Evolutionary conservation across 179 eudicot genomes (phyloP), one percentile per base, ranked within the genome.

Genomic region (Drosera spatulata): DNA sequence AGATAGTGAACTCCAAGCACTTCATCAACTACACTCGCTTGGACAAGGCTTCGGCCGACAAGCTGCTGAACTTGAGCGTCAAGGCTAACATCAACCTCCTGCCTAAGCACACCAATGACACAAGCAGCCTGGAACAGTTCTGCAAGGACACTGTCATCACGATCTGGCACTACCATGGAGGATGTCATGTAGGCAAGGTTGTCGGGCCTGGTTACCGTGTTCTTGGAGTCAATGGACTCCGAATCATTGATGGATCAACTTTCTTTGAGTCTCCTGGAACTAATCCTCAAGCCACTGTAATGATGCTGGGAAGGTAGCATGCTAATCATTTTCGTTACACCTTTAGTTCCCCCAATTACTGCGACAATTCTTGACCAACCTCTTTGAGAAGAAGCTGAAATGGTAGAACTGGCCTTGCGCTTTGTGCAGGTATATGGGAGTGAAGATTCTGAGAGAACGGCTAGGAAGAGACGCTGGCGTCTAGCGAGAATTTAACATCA

Each of bases 131-230:
- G 12, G 83, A 90, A 66, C 97, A 94, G 77, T 94, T 85, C 53
- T 94, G 99, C 61, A 90, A 71, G 66, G 97, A 94, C 70, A 90
- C 91, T 10, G 91, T 90, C 2, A 76, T 78, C 53, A 86, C 99
- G n/a, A 90, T 94, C 39, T 94, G 99, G 99, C 99, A 94, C 58
- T 94, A 94, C 69, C 99, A 94, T 62, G 99, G 99, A 0, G 99
- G 99, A 4, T 94, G 99, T 68, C 94, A 83, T 0, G 85, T 85
- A 59, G 97, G 88, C 40, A 77, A 71, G 79, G 99, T 94, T 52
- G 91, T 94, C 64, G 53, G 49, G 72, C 69, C 61, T 9, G 72
- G 81, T 7, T 83, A 87, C 46, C 67, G 66, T 61, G 99, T 94
- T 3, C 53, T 77, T 3, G 96, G 97, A 3, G 82, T 82, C 22